Evolutionary conservation across 169 alveolate species (phyloP), one percentile per base, ranked within the genome.

Genomic region (Plasmodium coatneyi): DNA sequence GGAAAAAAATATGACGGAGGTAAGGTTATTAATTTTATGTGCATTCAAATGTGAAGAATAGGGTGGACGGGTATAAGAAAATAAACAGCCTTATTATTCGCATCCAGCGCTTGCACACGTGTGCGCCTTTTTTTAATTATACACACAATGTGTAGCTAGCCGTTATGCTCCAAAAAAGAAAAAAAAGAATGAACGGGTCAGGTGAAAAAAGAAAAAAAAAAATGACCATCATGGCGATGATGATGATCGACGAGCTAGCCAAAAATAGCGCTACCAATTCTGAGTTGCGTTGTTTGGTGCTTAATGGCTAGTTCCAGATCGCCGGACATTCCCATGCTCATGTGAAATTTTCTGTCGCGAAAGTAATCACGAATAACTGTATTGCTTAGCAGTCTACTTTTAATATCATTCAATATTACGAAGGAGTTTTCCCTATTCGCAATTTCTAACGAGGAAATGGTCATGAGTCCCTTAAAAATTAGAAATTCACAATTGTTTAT

Each of bases 311-410:
- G 96, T 84, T 97, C 97, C 92, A 92, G 97, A 90, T 98, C 99
- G 52, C 96, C 97, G 12, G 99, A 96, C 94, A 98, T 98, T 7
- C 99, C 99, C 99, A 98, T 98, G 66, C 98, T 96, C 71, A 98
- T 94, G 66, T 96, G 95, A 84, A 97, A 87, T 34, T 94, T 92
- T 14, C 95, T 80, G 16, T 78, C 83, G 5, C 41, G 71, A 81
- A 90, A 83, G 72, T 70, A 95, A 82, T 95, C 83, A 74, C 90
- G 91, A 30, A 96, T 74, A 49, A 92, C 82, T 70, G 81, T 36
- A 92, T 97, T 90, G 12, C 95, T 92, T 76, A 95, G 83, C 52
- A 97, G 80, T 79, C 93, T 66, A 28, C 86, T 89, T 94, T 94
- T 97, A 60, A 96, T 90, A 34, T 96, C 83, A 80, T 95, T 52